Evolutionary conservation across 495 filamentous ascomycete species (phyloP), one percentile per base, ranked within the genome.

Genomic region (Aspergillus asperescens): DNA sequence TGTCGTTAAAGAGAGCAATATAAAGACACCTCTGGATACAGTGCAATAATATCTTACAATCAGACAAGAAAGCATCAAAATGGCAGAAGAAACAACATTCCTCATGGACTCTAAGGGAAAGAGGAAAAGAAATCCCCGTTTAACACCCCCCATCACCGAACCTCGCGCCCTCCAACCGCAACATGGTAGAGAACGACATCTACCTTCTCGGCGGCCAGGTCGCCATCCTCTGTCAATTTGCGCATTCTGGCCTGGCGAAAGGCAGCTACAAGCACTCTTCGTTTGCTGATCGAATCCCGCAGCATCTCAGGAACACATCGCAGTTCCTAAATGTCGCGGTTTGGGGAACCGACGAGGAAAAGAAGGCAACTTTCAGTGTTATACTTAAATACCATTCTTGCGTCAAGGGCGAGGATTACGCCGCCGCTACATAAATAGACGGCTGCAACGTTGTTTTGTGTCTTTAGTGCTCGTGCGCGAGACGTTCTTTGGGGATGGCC

Each of bases 211-310:
- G 57, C 28, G 57, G 57, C 10, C 57, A 59, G 20, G 23, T 51
- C 7, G 57, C 57, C 5, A 59, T 59, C 42, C 41, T 59, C 13
- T 59, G 57, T 32, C 57, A 59, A 47, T 59, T 59, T 16, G 57
- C 57, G 7, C 57, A 60, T 19, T 48, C 57, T 7, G 47, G 42
- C n/a, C 49, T 60, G 3, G 57, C 57, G 0, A 56, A 60, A 28
- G 57, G 57, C 12, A 56, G 28, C 32, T 52, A 41, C 35, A 49
- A 52, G 16, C 57, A 60, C 34, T 60, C 57, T 7, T 28, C 29
- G 20, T 60, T 60, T 16, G 57, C 57, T 1, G 23, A n/a, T 0
- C 57, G 57, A 9, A 60, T 60, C 57, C 48, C 48, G 1, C 41
- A 56, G 20, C 57, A 53, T 9, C 57, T 60, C 15, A 42, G 53